phyloP scores from a whole-genome alignment of 2,329 filamentous ascomycete genomes.

The Fusarium lyarnte region DNA sequence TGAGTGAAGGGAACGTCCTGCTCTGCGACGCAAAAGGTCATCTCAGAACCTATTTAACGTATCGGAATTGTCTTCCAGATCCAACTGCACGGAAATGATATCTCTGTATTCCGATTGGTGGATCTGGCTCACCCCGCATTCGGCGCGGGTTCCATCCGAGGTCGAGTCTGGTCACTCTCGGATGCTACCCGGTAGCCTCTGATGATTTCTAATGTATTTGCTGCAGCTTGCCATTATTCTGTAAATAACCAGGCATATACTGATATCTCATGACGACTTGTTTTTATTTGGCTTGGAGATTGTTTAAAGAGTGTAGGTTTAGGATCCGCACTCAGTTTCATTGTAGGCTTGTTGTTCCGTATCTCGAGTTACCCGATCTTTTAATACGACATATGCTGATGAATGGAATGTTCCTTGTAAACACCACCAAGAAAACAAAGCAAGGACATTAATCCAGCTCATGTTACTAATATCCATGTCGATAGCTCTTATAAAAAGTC shows the following conservation, averaged over 20 bases:
- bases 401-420: too few relatives aligned
- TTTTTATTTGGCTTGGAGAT: neutral
- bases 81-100: neutral
- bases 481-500: accelerated
- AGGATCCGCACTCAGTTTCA: accelerated
- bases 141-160: neutral
- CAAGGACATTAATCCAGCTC: accelerated
- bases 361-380: too few relatives aligned
- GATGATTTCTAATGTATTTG: accelerated
- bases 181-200: neutral
- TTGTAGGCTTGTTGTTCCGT: too few relatives aligned
- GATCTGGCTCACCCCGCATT: neutral
- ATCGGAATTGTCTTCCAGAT: neutral
- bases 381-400: accelerated
- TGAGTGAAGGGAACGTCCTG: accelerated
- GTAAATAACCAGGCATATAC: accelerated
- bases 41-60: neutral
- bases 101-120: neutral
- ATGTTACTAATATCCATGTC: accelerated
- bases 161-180: neutral
- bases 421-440: too few relatives aligned
- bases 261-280: accelerated
- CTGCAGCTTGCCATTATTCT: too few relatives aligned
- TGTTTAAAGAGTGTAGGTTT: accelerated
- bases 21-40: neutral